Base-by-base conservation (phyloP, 2,329 filamentous ascomycete species). In the Penicillium sp. region DNA sequence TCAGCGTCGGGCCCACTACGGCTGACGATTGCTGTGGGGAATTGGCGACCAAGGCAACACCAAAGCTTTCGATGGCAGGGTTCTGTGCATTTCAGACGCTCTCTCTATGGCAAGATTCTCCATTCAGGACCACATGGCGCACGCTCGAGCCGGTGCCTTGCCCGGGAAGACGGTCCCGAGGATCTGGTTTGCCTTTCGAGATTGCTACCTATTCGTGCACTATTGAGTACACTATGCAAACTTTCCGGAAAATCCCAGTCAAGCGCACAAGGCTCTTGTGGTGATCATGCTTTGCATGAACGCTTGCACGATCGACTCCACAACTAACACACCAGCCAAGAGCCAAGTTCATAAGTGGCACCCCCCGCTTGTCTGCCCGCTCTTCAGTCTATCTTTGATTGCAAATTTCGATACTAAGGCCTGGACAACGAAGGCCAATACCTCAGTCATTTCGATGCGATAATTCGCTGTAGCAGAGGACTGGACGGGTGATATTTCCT, bases 221-320 rank as follows among this genome's bases (percentile, higher is more conserved):
- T 61, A 61, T 58, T 58, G 48, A 52, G 23, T n/a, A 49, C 20
- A 59, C 58, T 61, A 61, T 55, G 52, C 46, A 42, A 52, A 46
- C 8, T 46, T 27, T 39, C 18, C 26, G 41, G 42, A 33, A n/a
- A 46, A 37, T 49, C 44, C 9, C 9, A 23, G 10, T 2, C n/a
- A 46, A 41, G 29, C n/a, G 24, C 36, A 36, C 24, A 45, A 29
- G 34, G 39, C 46, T 36, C 24, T 29, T 47, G 17, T 23, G 29
- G 40, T 40, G 13, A n/a, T 26, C 10, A 39, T 41, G 29, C 15
- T 40, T 39, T 51, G 53, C 51, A 56, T 53, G 44, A 42, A 50
- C 46, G 42, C n/a, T n/a, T n/a, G n/a, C 37, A 45, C 46, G 20
- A 44, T 52, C 46, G 17, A 45, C 45, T 52, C 48, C 52, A 48